phyloP scores from a whole-genome alignment of 2,329 filamentous ascomycete species.

The Fusarium vanettenii region DNA sequence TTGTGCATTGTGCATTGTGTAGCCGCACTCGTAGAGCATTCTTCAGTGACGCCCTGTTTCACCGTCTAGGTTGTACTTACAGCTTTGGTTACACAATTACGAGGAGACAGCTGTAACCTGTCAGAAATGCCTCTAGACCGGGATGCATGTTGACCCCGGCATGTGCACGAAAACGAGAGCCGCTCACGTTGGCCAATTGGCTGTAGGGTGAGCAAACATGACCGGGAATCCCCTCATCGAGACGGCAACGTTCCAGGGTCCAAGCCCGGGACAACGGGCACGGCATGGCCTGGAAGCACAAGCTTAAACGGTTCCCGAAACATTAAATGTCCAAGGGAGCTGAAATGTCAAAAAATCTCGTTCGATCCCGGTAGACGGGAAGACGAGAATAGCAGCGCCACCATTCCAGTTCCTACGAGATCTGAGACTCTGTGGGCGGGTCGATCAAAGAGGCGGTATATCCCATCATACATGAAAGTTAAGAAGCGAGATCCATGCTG shows the following conservation, averaged over 20 bases:
- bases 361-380: not conserved
- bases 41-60: not conserved
- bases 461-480: not conserved
- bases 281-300: conserved; percentile 1
- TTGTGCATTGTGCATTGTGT: not conserved
- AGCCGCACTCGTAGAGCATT: not conserved
- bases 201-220: conserved; percentile 21
- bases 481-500: conserved; percentile 15
- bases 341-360: conserved; percentile 19
- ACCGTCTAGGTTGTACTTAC: not conserved
- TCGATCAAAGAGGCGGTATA: conserved; percentile 30
- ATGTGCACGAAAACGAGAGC: not conserved
- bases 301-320: conserved; percentile 21
- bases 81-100: not conserved
- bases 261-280: not conserved
- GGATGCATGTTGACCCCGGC: not conserved
- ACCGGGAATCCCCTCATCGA: not conserved
- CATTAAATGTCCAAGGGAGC: conserved; percentile 18
- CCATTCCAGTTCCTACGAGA: conserved; percentile 21
- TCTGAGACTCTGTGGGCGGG: conserved; percentile 21
- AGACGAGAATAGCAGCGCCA: conserved; percentile 23
- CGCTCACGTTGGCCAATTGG: not conserved
- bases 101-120: not conserved
- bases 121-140: not conserved
- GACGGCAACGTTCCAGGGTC: not conserved